A percentile compares a stretch with the other conserved stretches of the same genome.
Evolutionary conservation across 345 rosid species (phyloP).

Genomic region (Triadica sebifera): DNA sequence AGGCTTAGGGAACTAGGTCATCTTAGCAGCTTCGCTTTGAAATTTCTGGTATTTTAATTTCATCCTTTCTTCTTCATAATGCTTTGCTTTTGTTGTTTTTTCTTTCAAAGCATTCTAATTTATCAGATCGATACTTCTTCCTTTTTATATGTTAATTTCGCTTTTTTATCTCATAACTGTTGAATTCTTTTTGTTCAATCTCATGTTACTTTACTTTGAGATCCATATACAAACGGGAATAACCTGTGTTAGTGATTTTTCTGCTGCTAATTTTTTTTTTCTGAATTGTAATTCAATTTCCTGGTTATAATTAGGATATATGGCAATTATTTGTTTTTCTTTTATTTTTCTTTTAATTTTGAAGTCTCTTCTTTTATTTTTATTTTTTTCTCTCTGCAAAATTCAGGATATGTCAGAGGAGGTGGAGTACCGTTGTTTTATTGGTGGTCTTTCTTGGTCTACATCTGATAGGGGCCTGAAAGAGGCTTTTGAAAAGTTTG

Average conservation of each 20-base stretch:
- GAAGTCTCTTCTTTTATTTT: not conserved
- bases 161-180: not conserved
- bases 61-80: too few relatives aligned
- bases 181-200: not conserved
- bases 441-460: constrained; percentile 95
- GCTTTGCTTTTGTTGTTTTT: not conserved
- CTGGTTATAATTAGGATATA: too few relatives aligned
- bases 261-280: not conserved
- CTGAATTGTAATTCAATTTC: not conserved
- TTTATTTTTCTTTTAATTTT: not conserved
- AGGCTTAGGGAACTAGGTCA: not conserved
- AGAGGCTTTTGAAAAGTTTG: constrained; percentile 92
- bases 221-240: not conserved
- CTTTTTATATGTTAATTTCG: not conserved
- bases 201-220: not conserved
- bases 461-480: constrained; percentile 82
- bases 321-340: too few relatives aligned
- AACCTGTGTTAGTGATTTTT: too few relatives aligned
- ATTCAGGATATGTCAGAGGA: constrained; percentile 70
- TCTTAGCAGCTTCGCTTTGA: not conserved
- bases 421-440: constrained; percentile 77
- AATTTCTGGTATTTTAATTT: not conserved
- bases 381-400: constrained; percentile 16
- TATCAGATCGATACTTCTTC: not conserved
- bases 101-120: not conserved